Evolutionary conservation across 1,284 basidiomycete species (phyloP).

Genomic region (Peniophora sp.): DNA sequence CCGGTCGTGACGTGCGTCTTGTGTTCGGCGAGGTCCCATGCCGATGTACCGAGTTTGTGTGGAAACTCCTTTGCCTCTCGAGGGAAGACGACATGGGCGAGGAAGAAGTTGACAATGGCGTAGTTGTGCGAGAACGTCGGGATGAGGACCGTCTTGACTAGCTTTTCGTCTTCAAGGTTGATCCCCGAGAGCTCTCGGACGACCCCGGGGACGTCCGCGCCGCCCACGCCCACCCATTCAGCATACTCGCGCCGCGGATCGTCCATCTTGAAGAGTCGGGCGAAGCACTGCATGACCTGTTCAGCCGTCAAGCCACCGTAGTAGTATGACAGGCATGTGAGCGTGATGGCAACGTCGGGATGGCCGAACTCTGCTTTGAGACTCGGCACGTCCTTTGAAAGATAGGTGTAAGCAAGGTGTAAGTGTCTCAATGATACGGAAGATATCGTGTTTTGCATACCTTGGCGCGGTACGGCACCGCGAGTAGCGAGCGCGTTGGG

Average conservation of each 20-base stretch:
- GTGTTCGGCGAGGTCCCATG: conserved; percentile 43
- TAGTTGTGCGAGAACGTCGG: conserved; percentile 30
- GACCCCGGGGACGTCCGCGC: conserved; percentile 17
- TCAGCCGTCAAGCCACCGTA: conserved; percentile 35
- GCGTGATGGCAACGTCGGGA: conserved; percentile 38
- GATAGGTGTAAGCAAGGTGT: no score
- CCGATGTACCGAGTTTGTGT: conserved; percentile 36
- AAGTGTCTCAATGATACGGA: no score
- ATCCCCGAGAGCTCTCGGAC: conserved; percentile 27
- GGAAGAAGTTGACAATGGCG: conserved; percentile 39
- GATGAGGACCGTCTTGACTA: conserved; percentile 22
- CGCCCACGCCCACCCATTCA: conserved; percentile 25
- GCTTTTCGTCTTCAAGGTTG: conserved; percentile 33
- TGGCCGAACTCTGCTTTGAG: conserved; percentile 46
- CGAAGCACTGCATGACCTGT: conserved; percentile 32
- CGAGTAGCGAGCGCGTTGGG: conserved; percentile 33
- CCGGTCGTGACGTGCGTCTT: conserved; percentile 34
- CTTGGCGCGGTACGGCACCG: conserved; percentile 48
- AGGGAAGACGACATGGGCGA: conserved; percentile 40
- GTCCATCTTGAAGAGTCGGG: conserved; percentile 32
- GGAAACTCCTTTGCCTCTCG: conserved; percentile 41
- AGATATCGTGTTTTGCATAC: conserved; percentile 2
- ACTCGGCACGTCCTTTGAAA: conserved; percentile 32
- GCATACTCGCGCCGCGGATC: conserved; percentile 36
- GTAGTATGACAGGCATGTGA: conserved; percentile 47